Percentiles rank a stretch among this genome's conserved stretches.
Evolutionary conservation across 495 filamentous ascomycete species (phyloP).

Genomic region (Massariosphaeria phaeospora): DNA sequence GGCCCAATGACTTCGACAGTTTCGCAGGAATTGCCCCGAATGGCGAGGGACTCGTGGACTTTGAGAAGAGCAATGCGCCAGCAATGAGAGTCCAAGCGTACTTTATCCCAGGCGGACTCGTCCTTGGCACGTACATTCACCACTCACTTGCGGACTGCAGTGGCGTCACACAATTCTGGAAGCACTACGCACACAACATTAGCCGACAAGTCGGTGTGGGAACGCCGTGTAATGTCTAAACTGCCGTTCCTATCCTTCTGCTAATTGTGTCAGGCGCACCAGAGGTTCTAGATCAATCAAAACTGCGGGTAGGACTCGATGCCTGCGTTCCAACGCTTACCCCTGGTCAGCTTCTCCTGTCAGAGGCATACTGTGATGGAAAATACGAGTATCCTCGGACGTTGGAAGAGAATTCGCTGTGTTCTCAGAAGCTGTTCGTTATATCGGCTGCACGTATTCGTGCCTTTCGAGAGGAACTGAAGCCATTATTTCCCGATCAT

Average conservation of each 20-base stretch:
- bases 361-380: neutral
- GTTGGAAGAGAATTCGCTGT: neutral
- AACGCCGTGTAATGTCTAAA: neutral
- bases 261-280: neutral
- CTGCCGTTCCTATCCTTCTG: neutral
- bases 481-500: neutral
- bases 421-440: conserved; percentile 10
- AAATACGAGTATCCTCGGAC: conserved; percentile 9
- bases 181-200: conserved; percentile 8
- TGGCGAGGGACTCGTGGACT: conserved; percentile 10
- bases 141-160: conserved; percentile 15
- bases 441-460: neutral
- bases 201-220: neutral
- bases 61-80: neutral
- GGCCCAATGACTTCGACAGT: neutral
- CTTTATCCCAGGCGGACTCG: conserved; percentile 22
- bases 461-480: conserved; percentile 9
- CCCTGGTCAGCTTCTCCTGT: neutral
- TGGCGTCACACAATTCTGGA: conserved; percentile 4
- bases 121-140: conserved; percentile 13
- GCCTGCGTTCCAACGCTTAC: neutral
- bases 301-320: neutral
- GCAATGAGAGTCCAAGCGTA: conserved; percentile 6
- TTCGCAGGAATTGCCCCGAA: neutral
- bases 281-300: conserved; percentile 1